Conservation (phyloP, 2,329 filamentous ascomycete species). For the Apiospora sp. region DNA sequence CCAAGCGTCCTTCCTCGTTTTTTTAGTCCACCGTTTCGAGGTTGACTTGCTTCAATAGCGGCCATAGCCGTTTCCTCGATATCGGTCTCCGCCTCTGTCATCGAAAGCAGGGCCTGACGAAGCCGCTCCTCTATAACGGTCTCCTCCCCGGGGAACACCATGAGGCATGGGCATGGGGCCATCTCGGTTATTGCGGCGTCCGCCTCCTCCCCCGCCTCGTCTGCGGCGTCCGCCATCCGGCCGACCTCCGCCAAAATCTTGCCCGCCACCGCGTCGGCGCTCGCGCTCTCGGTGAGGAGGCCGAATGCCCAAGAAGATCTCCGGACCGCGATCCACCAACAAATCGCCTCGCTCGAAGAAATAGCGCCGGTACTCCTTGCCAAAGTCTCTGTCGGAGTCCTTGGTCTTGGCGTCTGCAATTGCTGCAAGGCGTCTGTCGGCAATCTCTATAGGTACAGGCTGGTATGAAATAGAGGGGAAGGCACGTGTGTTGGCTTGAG, state of each 20-base stretch:
- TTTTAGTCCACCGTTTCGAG: background rate
- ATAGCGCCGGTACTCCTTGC: slow-evolving; percentile 70
- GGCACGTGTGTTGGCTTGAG: slow-evolving; percentile 47
- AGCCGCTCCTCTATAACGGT: slow-evolving; percentile 41
- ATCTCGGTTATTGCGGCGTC: slow-evolving; percentile 40
- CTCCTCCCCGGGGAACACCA: slow-evolving; percentile 44
- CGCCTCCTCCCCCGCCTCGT: slow-evolving; percentile 33
- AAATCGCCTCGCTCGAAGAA: slow-evolving; percentile 73
- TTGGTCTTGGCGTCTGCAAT: slow-evolving; percentile 57
- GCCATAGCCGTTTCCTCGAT: slow-evolving; percentile 29
- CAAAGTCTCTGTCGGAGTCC: slow-evolving; percentile 50
- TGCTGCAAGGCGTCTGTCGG: slow-evolving; percentile 68
- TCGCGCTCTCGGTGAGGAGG: slow-evolving; percentile 63
- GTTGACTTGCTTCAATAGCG: slow-evolving; percentile 14
- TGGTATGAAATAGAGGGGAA: slow-evolving; percentile 54
- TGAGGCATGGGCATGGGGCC: slow-evolving; percentile 39
- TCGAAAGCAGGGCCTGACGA: slow-evolving; percentile 32
- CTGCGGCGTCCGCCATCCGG: slow-evolving; percentile 33
- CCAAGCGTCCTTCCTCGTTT: background rate
- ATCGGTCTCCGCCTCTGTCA: slow-evolving; percentile 34
- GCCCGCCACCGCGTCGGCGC: slow-evolving; percentile 45
- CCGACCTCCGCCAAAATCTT: slow-evolving; percentile 30
- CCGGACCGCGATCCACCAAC: slow-evolving; percentile 76
- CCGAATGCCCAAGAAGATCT: slow-evolving; percentile 71
- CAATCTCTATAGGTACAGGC: slow-evolving; percentile 71